These are phyloP conservation scores for Erodium trifolium DNA, from an alignment of 441 rosid species.

Conservation along the genomic window DNA sequence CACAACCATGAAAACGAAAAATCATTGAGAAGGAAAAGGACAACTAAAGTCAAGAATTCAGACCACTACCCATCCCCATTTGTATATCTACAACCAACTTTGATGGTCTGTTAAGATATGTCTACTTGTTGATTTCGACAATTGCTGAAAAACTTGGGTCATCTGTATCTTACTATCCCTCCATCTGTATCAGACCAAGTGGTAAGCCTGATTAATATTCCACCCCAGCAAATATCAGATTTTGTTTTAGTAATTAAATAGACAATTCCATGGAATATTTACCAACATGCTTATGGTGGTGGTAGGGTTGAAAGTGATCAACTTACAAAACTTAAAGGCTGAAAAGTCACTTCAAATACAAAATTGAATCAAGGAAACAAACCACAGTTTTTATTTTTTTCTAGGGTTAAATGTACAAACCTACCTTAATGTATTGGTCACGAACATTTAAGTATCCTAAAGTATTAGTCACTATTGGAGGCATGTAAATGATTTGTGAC, in stretches of 20 bases:
- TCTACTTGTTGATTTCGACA: not conserved
- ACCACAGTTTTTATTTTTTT: no score
- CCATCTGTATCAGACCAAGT: not conserved
- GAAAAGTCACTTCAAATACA: no score
- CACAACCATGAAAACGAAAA: not conserved
- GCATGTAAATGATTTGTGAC: no score
- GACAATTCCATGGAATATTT: not conserved
- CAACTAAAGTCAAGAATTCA: not conserved
- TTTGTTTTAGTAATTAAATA: not conserved
- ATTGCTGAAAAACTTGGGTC: not conserved
- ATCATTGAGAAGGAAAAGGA: not conserved
- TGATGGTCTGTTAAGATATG: slow-evolving; percentile 1
- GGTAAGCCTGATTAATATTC: not conserved
- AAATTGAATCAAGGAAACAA: no score
- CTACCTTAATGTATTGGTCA: no score
- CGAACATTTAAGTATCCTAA: no score
- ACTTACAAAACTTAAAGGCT: no score
- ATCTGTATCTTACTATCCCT: not conserved
- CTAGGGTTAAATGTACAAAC: no score
- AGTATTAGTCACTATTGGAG: no score
- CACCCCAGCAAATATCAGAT: not conserved
- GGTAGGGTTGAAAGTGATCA: no score
- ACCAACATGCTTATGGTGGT: no score
- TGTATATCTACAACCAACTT: slow-evolving; percentile 2
- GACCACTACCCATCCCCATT: slow-evolving; percentile 1